Conservation (phyloP, 208 protist genomes). For the Willaertia magna region DNA sequence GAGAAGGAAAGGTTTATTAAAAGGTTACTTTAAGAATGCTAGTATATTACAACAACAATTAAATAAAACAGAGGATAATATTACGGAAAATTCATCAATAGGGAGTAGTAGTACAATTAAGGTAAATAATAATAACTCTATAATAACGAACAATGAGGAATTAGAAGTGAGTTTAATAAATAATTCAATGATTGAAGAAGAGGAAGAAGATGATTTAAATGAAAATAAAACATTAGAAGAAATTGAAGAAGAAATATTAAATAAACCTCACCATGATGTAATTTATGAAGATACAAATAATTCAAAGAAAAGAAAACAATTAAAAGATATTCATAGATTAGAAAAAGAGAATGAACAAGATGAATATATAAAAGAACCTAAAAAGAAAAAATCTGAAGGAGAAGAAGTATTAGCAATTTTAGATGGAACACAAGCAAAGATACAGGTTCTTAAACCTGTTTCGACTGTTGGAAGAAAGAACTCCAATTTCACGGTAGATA, state of each 20-base stretch:
- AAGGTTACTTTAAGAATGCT: background rate
- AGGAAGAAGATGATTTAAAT: background rate
- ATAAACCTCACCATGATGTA: background rate
- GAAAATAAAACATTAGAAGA: background rate
- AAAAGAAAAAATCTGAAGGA: background rate
- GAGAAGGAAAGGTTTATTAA: background rate
- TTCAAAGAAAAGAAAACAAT: background rate
- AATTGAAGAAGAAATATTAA: background rate
- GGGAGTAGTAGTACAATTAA: background rate
- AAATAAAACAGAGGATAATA: background rate
- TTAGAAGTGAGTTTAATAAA: no score
- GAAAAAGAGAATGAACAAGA: background rate
- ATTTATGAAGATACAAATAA: background rate
- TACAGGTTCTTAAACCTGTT: background rate
- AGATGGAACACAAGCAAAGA: background rate
- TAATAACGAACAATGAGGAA: no score
- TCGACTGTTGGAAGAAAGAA: background rate
- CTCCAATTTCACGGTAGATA: background rate
- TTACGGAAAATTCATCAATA: background rate
- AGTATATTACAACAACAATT: background rate
- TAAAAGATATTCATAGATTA: background rate
- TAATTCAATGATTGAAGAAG: no score
- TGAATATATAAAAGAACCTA: background rate
- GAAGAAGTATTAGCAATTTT: background rate
- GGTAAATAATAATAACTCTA: no score